Percentiles rank a stretch among this genome's conserved stretches.
Conservation (phyloP, 73 alveolate species). For the Breviolum minutum region DNA sequence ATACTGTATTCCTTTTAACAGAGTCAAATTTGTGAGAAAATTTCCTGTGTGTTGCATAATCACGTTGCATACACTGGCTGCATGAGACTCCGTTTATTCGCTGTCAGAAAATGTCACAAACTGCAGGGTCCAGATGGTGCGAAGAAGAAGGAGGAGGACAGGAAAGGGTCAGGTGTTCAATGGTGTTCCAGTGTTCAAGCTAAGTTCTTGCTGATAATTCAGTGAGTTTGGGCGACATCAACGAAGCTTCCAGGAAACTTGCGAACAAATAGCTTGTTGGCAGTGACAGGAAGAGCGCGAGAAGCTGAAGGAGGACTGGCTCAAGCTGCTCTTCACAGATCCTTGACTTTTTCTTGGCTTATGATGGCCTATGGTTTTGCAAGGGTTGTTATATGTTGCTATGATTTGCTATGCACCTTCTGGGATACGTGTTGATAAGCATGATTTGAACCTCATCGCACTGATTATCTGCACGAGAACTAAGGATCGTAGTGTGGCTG, state of each 20-base stretch:
- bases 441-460: neutral
- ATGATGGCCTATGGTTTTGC: neutral
- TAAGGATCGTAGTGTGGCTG: conserved; percentile 77
- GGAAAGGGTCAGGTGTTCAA: neutral
- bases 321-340: conserved; percentile 92
- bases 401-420: neutral
- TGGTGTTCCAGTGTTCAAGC: neutral
- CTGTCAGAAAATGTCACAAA: neutral
- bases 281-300: conserved; percentile 72
- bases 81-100: no score
- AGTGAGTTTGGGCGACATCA: neutral
- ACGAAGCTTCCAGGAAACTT: neutral
- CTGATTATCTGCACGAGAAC: neutral
- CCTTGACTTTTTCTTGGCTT: neutral
- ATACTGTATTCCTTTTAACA: no score
- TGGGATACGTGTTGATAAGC: neutral
- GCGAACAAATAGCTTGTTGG: neutral
- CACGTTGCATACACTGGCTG: no score
- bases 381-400: neutral
- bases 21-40: neutral
- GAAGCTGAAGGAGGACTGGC: conserved; percentile 93
- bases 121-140: conserved; percentile 61
- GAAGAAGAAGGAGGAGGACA: conserved; percentile 56
- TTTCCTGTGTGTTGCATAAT: neutral
- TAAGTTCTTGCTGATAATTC: neutral